Evolutionary conservation across 2,329 filamentous ascomycete genomes (phyloP).

Genomic region (Botrytis byssoidea): DNA sequence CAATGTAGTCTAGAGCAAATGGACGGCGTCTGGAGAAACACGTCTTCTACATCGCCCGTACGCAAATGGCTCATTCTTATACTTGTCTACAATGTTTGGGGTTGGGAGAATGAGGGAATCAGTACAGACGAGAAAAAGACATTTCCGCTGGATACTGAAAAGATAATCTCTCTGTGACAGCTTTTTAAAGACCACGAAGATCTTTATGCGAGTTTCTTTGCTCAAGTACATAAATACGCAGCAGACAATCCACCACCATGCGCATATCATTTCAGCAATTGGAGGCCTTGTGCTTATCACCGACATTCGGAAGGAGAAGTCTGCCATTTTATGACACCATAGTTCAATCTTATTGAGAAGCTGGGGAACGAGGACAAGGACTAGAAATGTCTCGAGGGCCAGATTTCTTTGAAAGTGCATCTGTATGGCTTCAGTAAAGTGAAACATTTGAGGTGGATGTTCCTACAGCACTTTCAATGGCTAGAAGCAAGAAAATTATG

Average conservation of each 20-base stretch:
- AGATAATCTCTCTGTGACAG: not conserved
- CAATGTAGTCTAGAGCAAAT: too few species aligned
- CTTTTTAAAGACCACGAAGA: not conserved
- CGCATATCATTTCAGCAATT: not conserved
- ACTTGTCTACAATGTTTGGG: too few species aligned
- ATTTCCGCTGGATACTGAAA: not conserved
- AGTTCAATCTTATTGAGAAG: not conserved
- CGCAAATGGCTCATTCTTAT: too few species aligned
- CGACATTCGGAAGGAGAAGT: not conserved
- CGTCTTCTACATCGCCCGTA: too few species aligned
- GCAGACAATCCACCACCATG: too few species aligned
- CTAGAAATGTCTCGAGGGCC: not conserved
- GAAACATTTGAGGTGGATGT: accelerated
- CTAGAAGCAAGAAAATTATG: not conserved
- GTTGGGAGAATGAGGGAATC: too few species aligned
- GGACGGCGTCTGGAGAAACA: too few species aligned
- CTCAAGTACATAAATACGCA: not conserved
- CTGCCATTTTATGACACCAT: not conserved
- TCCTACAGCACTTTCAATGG: not conserved
- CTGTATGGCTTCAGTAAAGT: not conserved
- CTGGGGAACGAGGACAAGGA: not conserved
- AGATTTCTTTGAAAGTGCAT: not conserved
- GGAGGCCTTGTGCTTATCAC: not conserved
- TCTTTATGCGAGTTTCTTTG: not conserved
- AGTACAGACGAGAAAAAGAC: not conserved